phyloP scores from a whole-genome alignment of 129 eudicot species.

The Pseudognaphalium luteoalbum region DNA sequence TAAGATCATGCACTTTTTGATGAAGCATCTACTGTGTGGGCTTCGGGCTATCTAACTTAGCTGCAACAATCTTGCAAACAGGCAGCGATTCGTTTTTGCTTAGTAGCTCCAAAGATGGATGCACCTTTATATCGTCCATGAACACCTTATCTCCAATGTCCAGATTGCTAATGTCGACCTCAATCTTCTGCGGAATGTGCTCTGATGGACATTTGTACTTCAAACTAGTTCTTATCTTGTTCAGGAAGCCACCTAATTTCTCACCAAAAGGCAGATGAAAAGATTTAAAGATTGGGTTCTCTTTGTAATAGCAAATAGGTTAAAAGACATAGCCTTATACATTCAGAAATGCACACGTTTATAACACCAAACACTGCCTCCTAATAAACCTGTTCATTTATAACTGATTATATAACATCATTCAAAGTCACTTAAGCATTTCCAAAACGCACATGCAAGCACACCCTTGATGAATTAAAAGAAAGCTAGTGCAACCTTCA shows the following conservation, averaged over 20 bases:
- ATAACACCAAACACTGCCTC: not conserved
- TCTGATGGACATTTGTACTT: conserved; percentile 81
- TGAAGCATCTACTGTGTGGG: conserved; percentile 4
- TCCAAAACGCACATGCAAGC: not conserved
- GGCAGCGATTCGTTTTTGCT: conserved; percentile 70
- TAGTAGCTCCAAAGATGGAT: conserved; percentile 74
- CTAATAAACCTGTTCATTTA: not conserved
- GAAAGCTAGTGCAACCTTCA: not conserved
- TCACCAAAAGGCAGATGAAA: conserved; percentile 11
- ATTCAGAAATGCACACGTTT: not conserved
- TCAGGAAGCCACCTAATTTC: conserved; percentile 69
- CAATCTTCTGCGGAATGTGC: conserved; percentile 79
- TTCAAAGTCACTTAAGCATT: conserved; percentile 1
- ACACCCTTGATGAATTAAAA: not conserved
- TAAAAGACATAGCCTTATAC: not conserved
- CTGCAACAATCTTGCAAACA: conserved; percentile 66
- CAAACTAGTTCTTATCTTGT: conserved; percentile 58
- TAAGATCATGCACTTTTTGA: not conserved
- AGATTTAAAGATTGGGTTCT: not conserved
- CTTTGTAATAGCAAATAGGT: not conserved
- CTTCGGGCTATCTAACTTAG: conserved; percentile 33
- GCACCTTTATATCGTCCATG: conserved; percentile 59
- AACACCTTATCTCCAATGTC: conserved; percentile 74
- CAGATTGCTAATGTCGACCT: conserved; percentile 78
- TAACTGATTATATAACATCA: not conserved